phyloP scores from a whole-genome alignment of 352 stramenopile species.

The Phytophthora crassamura region DNA sequence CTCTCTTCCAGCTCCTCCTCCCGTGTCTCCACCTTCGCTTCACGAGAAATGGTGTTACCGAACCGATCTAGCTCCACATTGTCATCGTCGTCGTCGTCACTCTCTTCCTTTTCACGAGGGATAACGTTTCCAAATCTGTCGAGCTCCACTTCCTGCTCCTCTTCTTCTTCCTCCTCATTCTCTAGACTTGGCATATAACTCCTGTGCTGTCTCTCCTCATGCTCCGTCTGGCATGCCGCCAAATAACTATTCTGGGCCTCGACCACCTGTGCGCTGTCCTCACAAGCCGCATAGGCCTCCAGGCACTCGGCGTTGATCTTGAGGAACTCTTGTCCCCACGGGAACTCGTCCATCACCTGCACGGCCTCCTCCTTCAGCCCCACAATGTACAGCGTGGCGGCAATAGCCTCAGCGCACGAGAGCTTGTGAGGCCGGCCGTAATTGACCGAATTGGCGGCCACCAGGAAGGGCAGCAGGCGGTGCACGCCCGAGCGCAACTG shows the following conservation, averaged over 20 bases:
- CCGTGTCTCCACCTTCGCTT: constrained; percentile 25
- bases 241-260: constrained; percentile 78
- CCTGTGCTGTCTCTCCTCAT: constrained; percentile 54
- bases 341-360: constrained; percentile 94
- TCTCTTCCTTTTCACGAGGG: no score
- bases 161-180: constrained; percentile 58
- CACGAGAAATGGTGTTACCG: constrained; percentile 40
- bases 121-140: no score
- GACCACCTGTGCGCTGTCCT: constrained; percentile 77
- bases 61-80: constrained; percentile 44
- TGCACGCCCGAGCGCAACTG: constrained; percentile 95
- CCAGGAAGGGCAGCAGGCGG: constrained; percentile 97
- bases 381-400: constrained; percentile 98
- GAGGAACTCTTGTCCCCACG: constrained; percentile 94
- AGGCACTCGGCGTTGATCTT: constrained; percentile 95
- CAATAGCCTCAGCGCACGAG: constrained; percentile 97
- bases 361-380: constrained; percentile 90
- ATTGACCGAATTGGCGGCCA: constrained; percentile 99
- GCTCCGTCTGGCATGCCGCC: constrained; percentile 66
- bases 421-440: constrained; percentile 97
- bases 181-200: constrained; percentile 71
- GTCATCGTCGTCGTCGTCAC: no score
- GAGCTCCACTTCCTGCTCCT: constrained; percentile 40
- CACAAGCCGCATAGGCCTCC: constrained; percentile 83
- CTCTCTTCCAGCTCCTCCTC: constrained; percentile 32